Conservation (phyloP, 1,284 basidiomycete species). For the Cutaneotrichosporon cutaneum region DNA sequence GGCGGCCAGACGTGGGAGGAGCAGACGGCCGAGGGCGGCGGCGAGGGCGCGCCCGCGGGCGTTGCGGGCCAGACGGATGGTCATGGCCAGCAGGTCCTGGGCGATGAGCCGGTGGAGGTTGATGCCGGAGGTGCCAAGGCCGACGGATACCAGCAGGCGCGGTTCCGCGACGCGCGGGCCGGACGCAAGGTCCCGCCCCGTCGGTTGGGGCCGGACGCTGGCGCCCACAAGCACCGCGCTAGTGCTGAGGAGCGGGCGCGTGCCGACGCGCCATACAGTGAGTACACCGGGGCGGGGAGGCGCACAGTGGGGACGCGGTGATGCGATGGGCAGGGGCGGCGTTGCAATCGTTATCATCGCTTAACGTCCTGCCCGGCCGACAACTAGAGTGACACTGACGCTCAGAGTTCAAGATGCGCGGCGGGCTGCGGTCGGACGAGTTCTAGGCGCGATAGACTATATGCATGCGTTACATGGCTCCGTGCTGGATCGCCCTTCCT, state of each 20-base stretch:
- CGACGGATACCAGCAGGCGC: constrained; percentile 1
- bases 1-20: constrained; percentile 9
- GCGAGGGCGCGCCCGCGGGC: background rate
- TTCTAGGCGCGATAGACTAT: constrained; percentile 27
- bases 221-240: background rate
- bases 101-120: background rate
- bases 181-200: constrained; percentile 8
- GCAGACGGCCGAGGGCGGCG: background rate
- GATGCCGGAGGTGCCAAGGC: background rate
- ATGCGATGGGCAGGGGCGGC: background rate
- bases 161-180: constrained; percentile 10
- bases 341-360: background rate
- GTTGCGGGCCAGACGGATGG: background rate
- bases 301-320: no score
- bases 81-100: background rate
- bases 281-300: constrained; percentile 33
- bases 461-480: background rate
- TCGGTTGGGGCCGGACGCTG: constrained; percentile 10
- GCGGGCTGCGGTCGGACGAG: constrained; percentile 48
- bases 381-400: constrained; percentile 3
- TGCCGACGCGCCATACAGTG: constrained; percentile 51
- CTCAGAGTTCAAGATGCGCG: constrained; percentile 32
- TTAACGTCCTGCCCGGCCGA: background rate
- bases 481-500: background rate
- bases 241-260: constrained; percentile 42